phyloP scores from a whole-genome alignment of 345 rosid species.

The Litchi chinensis region DNA sequence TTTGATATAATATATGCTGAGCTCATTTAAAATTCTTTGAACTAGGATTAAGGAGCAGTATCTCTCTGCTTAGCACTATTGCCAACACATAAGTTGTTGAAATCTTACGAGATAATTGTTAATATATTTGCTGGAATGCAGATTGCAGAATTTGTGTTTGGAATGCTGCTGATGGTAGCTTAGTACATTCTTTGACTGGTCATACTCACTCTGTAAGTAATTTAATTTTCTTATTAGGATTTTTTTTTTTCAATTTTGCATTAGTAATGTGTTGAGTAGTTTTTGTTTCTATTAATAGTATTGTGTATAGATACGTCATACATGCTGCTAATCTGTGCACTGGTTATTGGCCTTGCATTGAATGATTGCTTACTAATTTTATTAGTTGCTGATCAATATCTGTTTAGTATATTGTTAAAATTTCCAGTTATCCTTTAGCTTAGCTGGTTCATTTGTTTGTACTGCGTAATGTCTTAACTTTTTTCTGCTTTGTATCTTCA shows the following conservation, averaged over 20 bases:
- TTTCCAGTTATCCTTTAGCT: conserved; percentile 9
- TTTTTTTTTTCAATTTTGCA: not conserved
- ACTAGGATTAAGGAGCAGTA: not conserved
- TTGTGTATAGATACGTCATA: not conserved
- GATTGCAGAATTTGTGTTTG: conserved; percentile 99
- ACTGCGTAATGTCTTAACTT: not conserved
- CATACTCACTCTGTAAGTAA: conserved; percentile 90
- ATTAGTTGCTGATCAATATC: not conserved
- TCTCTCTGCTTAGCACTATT: not conserved
- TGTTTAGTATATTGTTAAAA: not conserved
- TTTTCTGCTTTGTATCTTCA: not conserved
- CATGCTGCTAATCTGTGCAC: not conserved
- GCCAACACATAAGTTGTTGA: conserved; percentile 3
- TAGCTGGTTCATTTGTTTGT: conserved; percentile 1
- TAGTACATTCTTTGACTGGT: conserved; percentile 96
- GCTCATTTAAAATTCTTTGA: conserved; percentile 8
- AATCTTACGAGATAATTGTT: conserved; percentile 15
- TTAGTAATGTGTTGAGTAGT: not conserved
- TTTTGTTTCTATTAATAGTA: not conserved
- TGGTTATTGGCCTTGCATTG: not conserved
- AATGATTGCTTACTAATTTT: not conserved
- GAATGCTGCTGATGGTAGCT: conserved; percentile 97
- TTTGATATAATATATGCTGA: not conserved
- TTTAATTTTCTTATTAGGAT: conserved; percentile 8
- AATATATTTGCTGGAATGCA: conserved; percentile 38